These are phyloP conservation scores for Claviceps maximensis DNA, from an alignment of 2,329 filamentous ascomycete genomes.

Conservation along the genomic window DNA sequence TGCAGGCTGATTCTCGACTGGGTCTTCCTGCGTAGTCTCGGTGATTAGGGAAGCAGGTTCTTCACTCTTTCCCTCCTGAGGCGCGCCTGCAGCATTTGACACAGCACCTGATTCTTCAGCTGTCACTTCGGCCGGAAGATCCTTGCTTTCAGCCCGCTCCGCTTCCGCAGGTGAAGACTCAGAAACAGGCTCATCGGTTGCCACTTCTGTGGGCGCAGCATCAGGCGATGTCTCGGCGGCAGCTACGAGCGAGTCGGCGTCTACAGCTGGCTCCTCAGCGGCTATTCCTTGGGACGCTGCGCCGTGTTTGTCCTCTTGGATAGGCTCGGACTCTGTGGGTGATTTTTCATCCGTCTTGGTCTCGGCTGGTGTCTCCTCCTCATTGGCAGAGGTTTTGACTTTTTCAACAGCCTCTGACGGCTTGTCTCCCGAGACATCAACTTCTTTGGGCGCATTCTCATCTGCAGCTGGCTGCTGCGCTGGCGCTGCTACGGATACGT, in stretches of 20 bases:
- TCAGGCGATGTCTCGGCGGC: neutral
- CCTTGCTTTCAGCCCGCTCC: neutral
- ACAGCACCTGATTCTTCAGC: neutral
- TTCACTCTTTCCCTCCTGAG: neutral
- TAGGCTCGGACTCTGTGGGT: neutral
- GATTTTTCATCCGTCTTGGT: neutral
- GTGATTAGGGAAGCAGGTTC: neutral
- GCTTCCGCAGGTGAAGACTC: neutral
- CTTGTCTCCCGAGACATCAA: neutral
- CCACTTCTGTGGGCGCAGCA: neutral
- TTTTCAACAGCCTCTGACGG: neutral
- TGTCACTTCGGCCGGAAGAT: neutral
- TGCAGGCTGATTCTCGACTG: neutral
- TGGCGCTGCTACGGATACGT: neutral
- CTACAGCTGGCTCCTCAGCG: neutral
- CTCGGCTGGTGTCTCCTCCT: neutral
- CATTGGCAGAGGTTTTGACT: neutral
- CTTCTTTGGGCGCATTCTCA: neutral
- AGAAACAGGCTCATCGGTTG: neutral
- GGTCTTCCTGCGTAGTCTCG: neutral
- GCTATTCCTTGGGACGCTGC: neutral
- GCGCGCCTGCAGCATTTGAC: neutral
- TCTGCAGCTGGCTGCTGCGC: neutral
- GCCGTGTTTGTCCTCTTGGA: neutral
- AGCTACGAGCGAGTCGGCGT: neutral